Evolutionary conservation across 2,329 filamentous ascomycete species (phyloP), one percentile per base, ranked within the genome.

Genomic region (Colletotrichum cuscutae): DNA sequence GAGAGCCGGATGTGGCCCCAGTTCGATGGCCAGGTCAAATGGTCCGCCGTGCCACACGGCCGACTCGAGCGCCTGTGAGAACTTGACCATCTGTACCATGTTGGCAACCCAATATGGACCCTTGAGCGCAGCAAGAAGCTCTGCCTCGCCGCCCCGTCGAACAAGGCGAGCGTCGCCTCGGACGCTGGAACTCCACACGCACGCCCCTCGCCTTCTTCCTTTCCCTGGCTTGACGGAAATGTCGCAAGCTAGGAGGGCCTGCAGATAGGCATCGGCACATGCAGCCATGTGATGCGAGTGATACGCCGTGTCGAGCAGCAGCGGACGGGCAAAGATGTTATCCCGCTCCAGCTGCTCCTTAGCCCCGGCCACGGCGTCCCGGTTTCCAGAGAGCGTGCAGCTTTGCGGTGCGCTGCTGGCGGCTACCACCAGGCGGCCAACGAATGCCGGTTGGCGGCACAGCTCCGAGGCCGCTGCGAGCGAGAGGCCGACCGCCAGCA

Each of bases 371-470:
- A 82, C 74, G 2, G 77, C 78, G 2, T 77, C 76, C 1, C 32
- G 37, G 30, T 82, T 79, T 1, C 82, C 82, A 2, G 53, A 56
- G 80, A 81, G 1, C 82, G 32, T 0, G 81, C 78, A 12, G 76
- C 68, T 61, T 75, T 79, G 4, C 37, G 75, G 68, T 22, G 69
- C 76, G 68, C 75, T 79, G 53, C 37, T 64, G 22, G 68, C 75
- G 30, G 75, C 67, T 12, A 79, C 68, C 1, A 67, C 58, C 4
- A 72, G 64, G 6, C 62, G 65, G 12, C 75, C 78, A 1, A 15
- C 6, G 5, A 52, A 60, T 1, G 49, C 28, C 5, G 60, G 35
- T 4, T 37, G 52, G 1, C 26, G 37, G 15, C 53, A 56, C 5
- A 56, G 13, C 9, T 72, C 66, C 59, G 1, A 59, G 58, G 4